Conservation (phyloP, 2,329 filamentous ascomycete genomes). For the Fusarium nematophilum region DNA sequence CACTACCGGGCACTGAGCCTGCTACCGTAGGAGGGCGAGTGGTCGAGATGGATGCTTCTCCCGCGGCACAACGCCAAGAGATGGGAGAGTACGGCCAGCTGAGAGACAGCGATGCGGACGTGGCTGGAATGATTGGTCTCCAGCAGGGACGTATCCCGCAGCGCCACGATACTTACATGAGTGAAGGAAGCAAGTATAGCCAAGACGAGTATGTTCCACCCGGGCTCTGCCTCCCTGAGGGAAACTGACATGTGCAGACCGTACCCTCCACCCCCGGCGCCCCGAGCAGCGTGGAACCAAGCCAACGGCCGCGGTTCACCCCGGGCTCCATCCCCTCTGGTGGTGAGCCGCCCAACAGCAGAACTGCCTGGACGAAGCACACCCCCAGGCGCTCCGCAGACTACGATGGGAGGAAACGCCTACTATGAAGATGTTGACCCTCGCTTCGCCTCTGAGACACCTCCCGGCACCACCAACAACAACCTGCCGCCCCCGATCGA, state of each 20-base stretch:
- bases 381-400: slow-evolving; percentile 45
- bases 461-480: slow-evolving; percentile 42
- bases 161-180: slow-evolving; percentile 64
- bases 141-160: slow-evolving; percentile 65
- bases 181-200: slow-evolving; percentile 79
- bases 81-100: slow-evolving; percentile 61
- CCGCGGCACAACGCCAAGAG: slow-evolving; percentile 54
- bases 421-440: slow-evolving; percentile 98
- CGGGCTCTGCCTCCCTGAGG: not conserved
- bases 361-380: slow-evolving; percentile 53
- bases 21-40: slow-evolving; percentile 68
- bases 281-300: slow-evolving; percentile 67
- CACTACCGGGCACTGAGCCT: slow-evolving; percentile 61
- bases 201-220: slow-evolving; percentile 70
- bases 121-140: slow-evolving; percentile 78
- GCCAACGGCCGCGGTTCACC: slow-evolving; percentile 58
- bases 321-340: slow-evolving; percentile 58
- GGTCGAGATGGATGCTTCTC: slow-evolving; percentile 82
- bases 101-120: slow-evolving; percentile 76
- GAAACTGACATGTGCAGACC: slow-evolving; percentile 48
- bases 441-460: slow-evolving; percentile 73
- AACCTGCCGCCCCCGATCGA: slow-evolving; percentile 49
- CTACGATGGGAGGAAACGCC: slow-evolving; percentile 48
- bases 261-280: slow-evolving; percentile 67
- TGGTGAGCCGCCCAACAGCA: slow-evolving; percentile 47